phyloP scores from a whole-genome alignment of 805 yeast species.

The Candida suzukii region DNA sequence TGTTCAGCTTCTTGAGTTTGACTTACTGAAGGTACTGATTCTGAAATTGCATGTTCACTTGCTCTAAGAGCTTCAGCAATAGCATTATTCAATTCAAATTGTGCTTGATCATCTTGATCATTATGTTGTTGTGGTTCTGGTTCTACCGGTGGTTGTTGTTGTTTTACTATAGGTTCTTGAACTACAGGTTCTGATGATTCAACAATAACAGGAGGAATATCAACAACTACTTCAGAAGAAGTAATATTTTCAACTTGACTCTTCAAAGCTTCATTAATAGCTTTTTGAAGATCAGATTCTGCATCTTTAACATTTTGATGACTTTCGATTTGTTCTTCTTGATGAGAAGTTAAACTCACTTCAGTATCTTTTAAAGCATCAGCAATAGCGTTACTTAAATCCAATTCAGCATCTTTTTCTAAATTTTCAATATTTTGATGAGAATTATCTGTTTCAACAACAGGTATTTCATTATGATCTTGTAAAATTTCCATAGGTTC shows the following conservation, averaged over 20 bases:
- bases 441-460: background rate
- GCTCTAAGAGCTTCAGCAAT: conserved; percentile 19
- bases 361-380: conserved; percentile 11
- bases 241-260: background rate
- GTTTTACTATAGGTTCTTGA: background rate
- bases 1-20: background rate
- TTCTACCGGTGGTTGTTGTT: background rate
- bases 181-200: background rate
- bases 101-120: conserved; percentile 10
- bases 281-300: conserved; percentile 11
- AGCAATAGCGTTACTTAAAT: conserved; percentile 19
- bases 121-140: background rate
- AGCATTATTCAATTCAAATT: conserved; percentile 18
- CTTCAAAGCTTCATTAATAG: conserved; percentile 11
- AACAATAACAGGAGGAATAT: no score
- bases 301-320: conserved; percentile 3
- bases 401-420: conserved; percentile 3
- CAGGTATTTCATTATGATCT: background rate
- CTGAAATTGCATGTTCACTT: background rate
- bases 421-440: background rate
- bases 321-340: no score
- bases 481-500: background rate
- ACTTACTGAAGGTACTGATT: background rate
- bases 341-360: background rate
- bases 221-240: background rate